Evolutionary conservation across 306 rosid species (phyloP).

Genomic region (Prosopis cineraria): DNA sequence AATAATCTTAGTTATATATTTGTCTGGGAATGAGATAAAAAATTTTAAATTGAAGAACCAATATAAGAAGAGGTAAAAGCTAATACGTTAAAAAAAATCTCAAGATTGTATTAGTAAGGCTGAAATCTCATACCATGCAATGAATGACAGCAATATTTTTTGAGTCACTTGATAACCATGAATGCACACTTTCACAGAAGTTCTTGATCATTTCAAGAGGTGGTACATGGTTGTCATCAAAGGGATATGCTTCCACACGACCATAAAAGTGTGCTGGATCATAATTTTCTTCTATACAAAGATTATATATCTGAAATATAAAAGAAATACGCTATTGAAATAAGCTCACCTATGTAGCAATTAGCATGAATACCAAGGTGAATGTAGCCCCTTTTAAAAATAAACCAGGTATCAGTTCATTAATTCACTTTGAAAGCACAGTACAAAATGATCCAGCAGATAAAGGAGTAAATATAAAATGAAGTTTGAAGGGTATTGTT

Average conservation of each 20-base stretch:
- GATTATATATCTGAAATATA: conserved; percentile 75
- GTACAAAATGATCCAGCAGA: not conserved
- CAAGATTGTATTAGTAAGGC: not conserved
- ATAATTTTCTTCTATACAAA: conserved; percentile 86
- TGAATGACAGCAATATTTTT: conserved; percentile 81
- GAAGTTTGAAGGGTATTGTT: no score
- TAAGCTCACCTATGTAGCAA: not conserved
- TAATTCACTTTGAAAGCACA: not conserved
- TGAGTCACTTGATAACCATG: conserved; percentile 74
- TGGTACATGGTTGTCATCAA: conserved; percentile 94
- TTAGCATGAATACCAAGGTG: not conserved
- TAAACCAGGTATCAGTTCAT: not conserved
- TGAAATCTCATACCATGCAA: conserved; percentile 76
- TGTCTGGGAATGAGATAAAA: not conserved
- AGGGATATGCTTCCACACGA: conserved; percentile 85
- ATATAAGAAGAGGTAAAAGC: conserved; percentile 9
- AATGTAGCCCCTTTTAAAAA: not conserved
- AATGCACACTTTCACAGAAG: conserved; percentile 79
- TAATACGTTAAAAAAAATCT: conserved; percentile 15
- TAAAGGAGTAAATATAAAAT: not conserved
- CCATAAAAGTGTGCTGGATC: conserved; percentile 79
- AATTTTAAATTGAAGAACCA: not conserved
- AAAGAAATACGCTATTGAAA: conserved; percentile 21
- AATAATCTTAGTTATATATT: conserved; percentile 7
- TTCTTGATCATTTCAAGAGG: conserved; percentile 70